Conservation (phyloP, 768 basidiomycete genomes). For the Pilatotrama ljubarskyi region DNA sequence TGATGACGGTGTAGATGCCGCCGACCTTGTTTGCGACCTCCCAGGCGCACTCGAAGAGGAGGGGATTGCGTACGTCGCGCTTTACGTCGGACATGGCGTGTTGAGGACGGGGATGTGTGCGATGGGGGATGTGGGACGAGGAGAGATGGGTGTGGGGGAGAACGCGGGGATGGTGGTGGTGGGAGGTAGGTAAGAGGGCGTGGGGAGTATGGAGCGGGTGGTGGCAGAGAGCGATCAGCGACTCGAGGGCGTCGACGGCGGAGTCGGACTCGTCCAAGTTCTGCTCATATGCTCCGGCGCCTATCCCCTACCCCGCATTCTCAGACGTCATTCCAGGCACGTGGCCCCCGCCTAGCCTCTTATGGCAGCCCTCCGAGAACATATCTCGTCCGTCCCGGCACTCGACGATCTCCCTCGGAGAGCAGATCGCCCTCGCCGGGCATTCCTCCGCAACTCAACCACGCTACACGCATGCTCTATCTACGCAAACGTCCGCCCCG, state of each 20-base stretch:
- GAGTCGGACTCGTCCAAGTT: not conserved
- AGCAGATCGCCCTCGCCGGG: conserved; percentile 10
- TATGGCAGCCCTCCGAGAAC: not conserved
- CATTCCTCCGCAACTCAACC: conserved; percentile 2
- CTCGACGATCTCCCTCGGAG: not conserved
- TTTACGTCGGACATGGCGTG: conserved; percentile 37
- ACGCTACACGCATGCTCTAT: conserved; percentile 5
- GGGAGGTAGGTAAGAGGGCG: not conserved
- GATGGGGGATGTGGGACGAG: not conserved
- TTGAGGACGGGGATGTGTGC: not conserved
- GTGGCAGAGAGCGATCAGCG: not conserved
- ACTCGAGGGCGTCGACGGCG: not conserved
- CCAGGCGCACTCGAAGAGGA: conserved; percentile 96
- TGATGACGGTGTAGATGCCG: conserved; percentile 99
- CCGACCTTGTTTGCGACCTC: conserved; percentile 99
- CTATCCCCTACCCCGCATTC: conserved; percentile 4
- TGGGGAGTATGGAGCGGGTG: conserved; percentile 1
- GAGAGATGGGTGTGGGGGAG: conserved; percentile 2
- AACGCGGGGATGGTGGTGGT: not conserved
- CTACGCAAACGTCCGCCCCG: not conserved
- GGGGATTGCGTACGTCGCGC: conserved; percentile 75
- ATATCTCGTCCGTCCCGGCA: not conserved
- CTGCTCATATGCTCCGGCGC: not conserved
- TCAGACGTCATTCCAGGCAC: conserved; percentile 8
- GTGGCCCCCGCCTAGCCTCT: conserved; percentile 1